These are phyloP conservation scores for Russula brevipes DNA, from an alignment of 768 basidiomycete genomes.

Conservation along the genomic window DNA sequence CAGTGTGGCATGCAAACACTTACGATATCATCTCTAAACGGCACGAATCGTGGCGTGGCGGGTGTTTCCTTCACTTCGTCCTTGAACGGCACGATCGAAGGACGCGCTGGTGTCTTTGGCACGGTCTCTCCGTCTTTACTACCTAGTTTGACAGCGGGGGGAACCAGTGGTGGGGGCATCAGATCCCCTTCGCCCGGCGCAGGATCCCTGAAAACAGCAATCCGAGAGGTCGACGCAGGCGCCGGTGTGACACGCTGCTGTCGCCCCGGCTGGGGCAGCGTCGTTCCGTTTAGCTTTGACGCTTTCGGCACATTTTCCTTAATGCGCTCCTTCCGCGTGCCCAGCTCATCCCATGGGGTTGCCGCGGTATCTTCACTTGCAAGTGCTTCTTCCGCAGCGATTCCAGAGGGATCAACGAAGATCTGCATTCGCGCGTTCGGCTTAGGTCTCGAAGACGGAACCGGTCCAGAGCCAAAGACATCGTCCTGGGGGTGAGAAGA, in stretches of 20 bases:
- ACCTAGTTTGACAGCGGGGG: conserved; percentile 29
- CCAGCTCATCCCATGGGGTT: conserved; percentile 65
- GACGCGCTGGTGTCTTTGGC: conserved; percentile 35
- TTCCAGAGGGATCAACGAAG: conserved; percentile 66
- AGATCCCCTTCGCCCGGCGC: conserved; percentile 35
- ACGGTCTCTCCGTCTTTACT: conserved; percentile 30
- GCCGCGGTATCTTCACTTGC: conserved; percentile 33
- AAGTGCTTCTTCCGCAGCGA: conserved; percentile 44
- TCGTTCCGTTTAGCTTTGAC: conserved; percentile 63
- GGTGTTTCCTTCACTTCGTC: conserved; percentile 34
- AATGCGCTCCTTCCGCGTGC: conserved; percentile 69
- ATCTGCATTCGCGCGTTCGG: conserved; percentile 60
- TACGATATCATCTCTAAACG: conserved; percentile 66
- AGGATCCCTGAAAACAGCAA: conserved; percentile 63
- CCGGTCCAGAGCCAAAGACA: conserved; percentile 27
- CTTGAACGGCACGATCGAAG: conserved; percentile 26
- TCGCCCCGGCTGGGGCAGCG: conserved; percentile 56
- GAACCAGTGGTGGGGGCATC: conserved; percentile 34
- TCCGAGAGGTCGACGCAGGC: conserved; percentile 44
- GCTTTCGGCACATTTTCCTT: conserved; percentile 75
- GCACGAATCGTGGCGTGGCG: conserved; percentile 56
- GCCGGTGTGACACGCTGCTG: conserved; percentile 48
- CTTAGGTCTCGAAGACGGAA: conserved; percentile 32
- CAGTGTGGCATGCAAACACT: conserved; percentile 26
- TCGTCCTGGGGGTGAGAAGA: conserved; percentile 29